These are phyloP conservation scores for Candida gigantensis DNA, from an alignment of 1,139 yeast species.

Conservation along the genomic window DNA sequence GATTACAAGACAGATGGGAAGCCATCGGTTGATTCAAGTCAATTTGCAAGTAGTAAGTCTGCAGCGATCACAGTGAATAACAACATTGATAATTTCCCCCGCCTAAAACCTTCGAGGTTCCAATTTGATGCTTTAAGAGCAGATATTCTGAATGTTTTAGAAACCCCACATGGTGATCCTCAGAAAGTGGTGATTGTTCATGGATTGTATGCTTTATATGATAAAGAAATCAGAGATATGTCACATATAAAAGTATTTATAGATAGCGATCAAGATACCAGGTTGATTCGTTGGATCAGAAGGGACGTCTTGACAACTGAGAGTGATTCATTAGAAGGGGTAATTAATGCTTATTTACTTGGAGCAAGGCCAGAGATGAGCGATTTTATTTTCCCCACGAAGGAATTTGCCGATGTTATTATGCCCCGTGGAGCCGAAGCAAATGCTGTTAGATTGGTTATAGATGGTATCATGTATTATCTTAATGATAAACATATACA, in stretches of 20 bases:
- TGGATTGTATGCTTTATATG: conserved; percentile 81
- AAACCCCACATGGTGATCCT: conserved; percentile 12
- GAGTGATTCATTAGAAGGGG: conserved; percentile 38
- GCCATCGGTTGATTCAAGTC: conserved; percentile 16
- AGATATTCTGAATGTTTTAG: conserved; percentile 14
- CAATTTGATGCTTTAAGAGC: conserved; percentile 29
- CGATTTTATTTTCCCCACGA: conserved; percentile 72
- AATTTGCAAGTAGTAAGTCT: conserved; percentile 23
- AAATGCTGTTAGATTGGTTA: conserved; percentile 63
- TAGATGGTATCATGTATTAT: conserved; percentile 64
- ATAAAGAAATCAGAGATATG: conserved; percentile 54
- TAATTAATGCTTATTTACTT: conserved; percentile 62
- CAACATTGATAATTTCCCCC: conserved; percentile 20
- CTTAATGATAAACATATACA: conserved; percentile 19
- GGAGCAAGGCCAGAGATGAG: conserved; percentile 77
- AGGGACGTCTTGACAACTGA: conserved; percentile 37
- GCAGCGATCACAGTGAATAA: conserved; percentile 35
- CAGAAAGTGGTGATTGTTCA: conserved; percentile 59
- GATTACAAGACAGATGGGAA: conserved; percentile 22
- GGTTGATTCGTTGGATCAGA: conserved; percentile 74
- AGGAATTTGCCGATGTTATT: conserved; percentile 77
- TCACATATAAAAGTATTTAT: conserved; percentile 73
- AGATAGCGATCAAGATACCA: conserved; percentile 84
- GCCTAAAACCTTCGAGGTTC: conserved; percentile 43
- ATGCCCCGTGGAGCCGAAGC: conserved; percentile 73